Percentiles rank a stretch among this genome's conserved stretches.
phyloP scores from a whole-genome alignment of 108 stramenopile genomes.

The Fistulifera solaris region DNA sequence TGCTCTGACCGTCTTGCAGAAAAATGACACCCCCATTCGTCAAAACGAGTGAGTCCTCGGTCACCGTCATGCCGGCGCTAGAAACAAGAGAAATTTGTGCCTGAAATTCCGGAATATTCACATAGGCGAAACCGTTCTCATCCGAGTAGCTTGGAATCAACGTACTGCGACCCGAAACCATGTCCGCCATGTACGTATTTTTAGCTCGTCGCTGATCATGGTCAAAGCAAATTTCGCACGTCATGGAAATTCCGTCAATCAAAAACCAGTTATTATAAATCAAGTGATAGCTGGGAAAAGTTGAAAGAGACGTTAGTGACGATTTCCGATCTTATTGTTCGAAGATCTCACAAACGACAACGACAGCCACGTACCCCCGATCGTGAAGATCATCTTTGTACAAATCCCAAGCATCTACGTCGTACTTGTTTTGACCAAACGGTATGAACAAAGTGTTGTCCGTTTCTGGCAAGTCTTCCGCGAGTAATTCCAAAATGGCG shows the following conservation, averaged over 20 bases:
- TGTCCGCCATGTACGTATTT: conserved; percentile 45
- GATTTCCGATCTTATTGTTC: too few relatives aligned
- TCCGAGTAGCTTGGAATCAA: conserved; percentile 27
- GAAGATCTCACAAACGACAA: too few relatives aligned
- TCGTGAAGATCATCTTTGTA: conserved; percentile 45
- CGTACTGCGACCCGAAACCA: conserved; percentile 38
- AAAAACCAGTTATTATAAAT: conserved; percentile 60
- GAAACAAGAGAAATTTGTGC: conserved; percentile 56
- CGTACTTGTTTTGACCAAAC: conserved; percentile 39
- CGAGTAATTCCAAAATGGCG: conserved; percentile 27
- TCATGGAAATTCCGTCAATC: conserved; percentile 42
- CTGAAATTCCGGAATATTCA: conserved; percentile 44
- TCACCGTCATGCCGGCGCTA: conserved; percentile 51
- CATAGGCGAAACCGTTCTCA: conserved; percentile 13
- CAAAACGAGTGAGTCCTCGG: conserved; percentile 29
- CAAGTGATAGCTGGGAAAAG: conserved; percentile 22
- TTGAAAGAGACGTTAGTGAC: too few relatives aligned
- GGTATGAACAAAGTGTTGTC: conserved; percentile 15
- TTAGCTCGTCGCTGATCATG: conserved; percentile 37
- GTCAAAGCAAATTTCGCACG: conserved; percentile 52
- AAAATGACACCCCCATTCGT: conserved; percentile 43
- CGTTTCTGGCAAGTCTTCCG: conserved; percentile 5
- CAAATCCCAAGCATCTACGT: conserved; percentile 31
- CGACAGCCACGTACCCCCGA: conserved; percentile 13
- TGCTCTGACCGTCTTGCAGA: conserved; percentile 39